phyloP scores from a whole-genome alignment of 2,329 filamentous ascomycete genomes.

The Neofusicoccum kwambonambiense region DNA sequence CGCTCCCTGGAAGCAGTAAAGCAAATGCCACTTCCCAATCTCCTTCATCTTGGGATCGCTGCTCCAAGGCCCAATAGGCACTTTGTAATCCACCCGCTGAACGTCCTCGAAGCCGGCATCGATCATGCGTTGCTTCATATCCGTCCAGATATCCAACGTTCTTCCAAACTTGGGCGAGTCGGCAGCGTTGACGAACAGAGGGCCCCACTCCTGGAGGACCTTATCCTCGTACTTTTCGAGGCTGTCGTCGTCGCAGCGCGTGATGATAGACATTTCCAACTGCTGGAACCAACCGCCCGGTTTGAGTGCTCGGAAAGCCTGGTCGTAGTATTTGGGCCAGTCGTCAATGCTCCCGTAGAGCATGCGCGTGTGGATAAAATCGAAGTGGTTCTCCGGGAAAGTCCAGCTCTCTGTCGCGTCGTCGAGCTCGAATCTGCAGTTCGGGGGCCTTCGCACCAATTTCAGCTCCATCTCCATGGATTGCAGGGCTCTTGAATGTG shows the following conservation, averaged over 20 bases:
- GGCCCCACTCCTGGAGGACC: slow-evolving; percentile 29
- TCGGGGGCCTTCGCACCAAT: slow-evolving; percentile 51
- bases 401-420: slow-evolving; percentile 39
- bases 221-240: slow-evolving; percentile 21
- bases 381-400: slow-evolving; percentile 26
- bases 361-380: slow-evolving; percentile 26
- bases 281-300: slow-evolving; percentile 30
- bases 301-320: slow-evolving; percentile 23
- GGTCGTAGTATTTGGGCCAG: slow-evolving; percentile 26
- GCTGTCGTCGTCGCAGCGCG: slow-evolving; percentile 27
- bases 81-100: slow-evolving; percentile 40
- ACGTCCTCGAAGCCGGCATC: slow-evolving; percentile 57
- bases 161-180: slow-evolving; percentile 30
- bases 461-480: slow-evolving; percentile 41
- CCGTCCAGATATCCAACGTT: slow-evolving; percentile 36
- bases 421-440: slow-evolving; percentile 53
- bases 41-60: slow-evolving; percentile 49
- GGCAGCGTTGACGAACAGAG: slow-evolving; percentile 29
- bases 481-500: not conserved
- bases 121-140: slow-evolving; percentile 41
- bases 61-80: slow-evolving; percentile 33
- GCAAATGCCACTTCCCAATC: slow-evolving; percentile 39
- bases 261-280: slow-evolving; percentile 27
- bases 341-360: slow-evolving; percentile 26
- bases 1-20: slow-evolving; percentile 28